Base-by-base conservation (phyloP, 2,329 filamentous ascomycete genomes). In the Nemania serpens region DNA sequence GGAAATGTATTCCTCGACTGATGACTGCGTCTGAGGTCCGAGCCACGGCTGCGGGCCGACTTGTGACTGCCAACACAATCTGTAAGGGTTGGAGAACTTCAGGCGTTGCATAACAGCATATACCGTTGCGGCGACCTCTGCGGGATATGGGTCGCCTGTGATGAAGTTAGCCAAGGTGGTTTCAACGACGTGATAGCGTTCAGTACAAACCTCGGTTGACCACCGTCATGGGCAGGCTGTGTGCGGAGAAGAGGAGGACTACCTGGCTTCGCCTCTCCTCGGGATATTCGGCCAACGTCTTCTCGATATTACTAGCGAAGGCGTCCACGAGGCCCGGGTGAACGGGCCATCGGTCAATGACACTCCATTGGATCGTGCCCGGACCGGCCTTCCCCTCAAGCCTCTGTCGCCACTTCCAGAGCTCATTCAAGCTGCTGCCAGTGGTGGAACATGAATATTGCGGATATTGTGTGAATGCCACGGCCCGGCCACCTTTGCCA, bases 381-480 rank as follows among this genome's bases (percentile, higher is more conserved):
- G 80, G 78, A 2, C 78, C 82, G 45, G 83, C 80, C 75, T 91
- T 93, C 41, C 91, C 91, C 76, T 98, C 93, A 55, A 99, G 79
- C 64, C 92, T 83, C 72, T 92, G 90, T 65, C 93, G 85, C 93
- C 93, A 97, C 78, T 96, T 97, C 95, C 95, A 99, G 37, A 99
- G 79, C 78, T 99, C 95, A 72, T 99, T 99, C 59, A 99, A 79
- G 64, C 92, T 97, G 76, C 92, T 97, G 20, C 95, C 95, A 0
- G 95, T 99, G 1, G 95, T 99, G 18, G 93, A 97, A 79, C 96
- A 99, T 18, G 92, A 97, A 77, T 99, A 99, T 75, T 99, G 95
- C 2, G 95, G 95, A 71, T 99, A 99, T 77, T 99, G 95, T 29
- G 94, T 97, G 73, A 99, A 99, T 1, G 95, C 95, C 4, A 99